Percentiles rank a stretch among this genome's conserved stretches.
Conservation (phyloP, 768 basidiomycete species). For the Chalciporus piperatus region DNA sequence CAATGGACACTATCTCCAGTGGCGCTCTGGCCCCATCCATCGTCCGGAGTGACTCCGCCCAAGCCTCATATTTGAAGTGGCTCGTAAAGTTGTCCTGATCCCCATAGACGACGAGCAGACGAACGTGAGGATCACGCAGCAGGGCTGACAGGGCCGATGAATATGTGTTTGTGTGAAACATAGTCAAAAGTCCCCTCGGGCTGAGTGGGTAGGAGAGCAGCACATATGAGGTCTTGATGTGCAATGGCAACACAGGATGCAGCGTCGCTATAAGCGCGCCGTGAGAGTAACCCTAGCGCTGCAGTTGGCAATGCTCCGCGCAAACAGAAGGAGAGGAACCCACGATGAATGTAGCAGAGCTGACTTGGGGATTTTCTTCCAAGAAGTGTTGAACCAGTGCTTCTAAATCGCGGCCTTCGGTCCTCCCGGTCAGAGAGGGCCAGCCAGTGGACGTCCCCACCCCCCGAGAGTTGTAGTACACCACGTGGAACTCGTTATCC, state of each 20-base stretch:
- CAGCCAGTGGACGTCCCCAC: constrained; percentile 73
- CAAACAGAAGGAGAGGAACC: constrained; percentile 22
- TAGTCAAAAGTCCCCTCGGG: constrained; percentile 62
- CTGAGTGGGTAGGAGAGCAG: constrained; percentile 77
- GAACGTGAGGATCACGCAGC: constrained; percentile 41
- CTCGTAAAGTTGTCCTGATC: constrained; percentile 72
- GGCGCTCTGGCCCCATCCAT: constrained; percentile 23
- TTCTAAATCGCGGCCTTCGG: constrained; percentile 68
- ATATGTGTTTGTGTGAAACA: constrained; percentile 62
- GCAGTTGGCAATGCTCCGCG: constrained; percentile 5
- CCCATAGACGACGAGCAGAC: constrained; percentile 65
- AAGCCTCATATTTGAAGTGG: constrained; percentile 48
- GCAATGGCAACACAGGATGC: constrained; percentile 49
- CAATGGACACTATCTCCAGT: constrained; percentile 37
- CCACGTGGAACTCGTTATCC: constrained; percentile 49
- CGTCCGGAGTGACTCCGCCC: constrained; percentile 43
- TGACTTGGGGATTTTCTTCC: constrained; percentile 38
- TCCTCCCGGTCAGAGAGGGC: constrained; percentile 68
- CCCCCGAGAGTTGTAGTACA: constrained; percentile 76
- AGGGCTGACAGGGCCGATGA: constrained; percentile 48
- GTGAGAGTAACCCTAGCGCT: constrained; percentile 77
- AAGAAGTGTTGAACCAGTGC: constrained; percentile 58
- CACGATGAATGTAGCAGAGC: constrained; percentile 60
- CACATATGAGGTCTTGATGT: constrained; percentile 60
- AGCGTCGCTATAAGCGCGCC: constrained; percentile 72